Conservation (phyloP, 495 filamentous ascomycete genomes). For the Aspergillus heteromorphus region DNA sequence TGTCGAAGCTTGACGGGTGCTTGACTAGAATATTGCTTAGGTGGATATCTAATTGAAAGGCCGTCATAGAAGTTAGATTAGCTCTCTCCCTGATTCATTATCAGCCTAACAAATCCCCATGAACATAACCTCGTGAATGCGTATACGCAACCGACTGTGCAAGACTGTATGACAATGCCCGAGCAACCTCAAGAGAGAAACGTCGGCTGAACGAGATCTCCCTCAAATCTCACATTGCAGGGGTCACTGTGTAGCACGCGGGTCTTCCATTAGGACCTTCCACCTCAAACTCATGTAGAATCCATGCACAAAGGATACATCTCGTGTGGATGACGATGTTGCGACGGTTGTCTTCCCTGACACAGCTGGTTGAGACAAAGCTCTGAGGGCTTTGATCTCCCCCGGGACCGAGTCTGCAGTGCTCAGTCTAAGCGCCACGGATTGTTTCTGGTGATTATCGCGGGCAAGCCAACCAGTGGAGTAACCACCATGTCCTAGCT, state of each 20-base stretch:
- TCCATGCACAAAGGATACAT: no score
- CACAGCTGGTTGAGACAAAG: constrained; percentile 12
- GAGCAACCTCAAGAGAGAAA: constrained; percentile 27
- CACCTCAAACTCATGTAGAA: no score
- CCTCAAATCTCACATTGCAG: constrained; percentile 24
- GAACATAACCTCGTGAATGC: constrained; percentile 30
- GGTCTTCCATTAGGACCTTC: constrained; percentile 28
- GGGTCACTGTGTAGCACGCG: constrained; percentile 21
- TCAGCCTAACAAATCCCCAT: constrained; percentile 32
- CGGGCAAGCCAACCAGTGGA: constrained; percentile 52
- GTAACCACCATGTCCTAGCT: constrained; percentile 48
- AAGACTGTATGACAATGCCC: constrained; percentile 22
- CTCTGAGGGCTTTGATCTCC: constrained; percentile 21
- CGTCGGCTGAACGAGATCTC: constrained; percentile 23
- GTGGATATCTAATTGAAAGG: constrained; percentile 28
- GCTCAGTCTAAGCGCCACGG: constrained; percentile 31
- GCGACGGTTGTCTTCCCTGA: no score
- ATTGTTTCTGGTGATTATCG: constrained; percentile 28
- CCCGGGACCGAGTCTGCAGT: constrained; percentile 15
- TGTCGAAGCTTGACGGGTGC: constrained; percentile 24
- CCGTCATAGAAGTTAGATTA: no score
- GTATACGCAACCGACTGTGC: constrained; percentile 24
- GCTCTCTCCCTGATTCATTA: no score
- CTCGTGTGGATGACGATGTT: no score
- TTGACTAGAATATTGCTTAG: constrained; percentile 31